Evolutionary conservation across 176 grass and related monocot genomes (phyloP).

Genomic region (Musa schizocarpa): DNA sequence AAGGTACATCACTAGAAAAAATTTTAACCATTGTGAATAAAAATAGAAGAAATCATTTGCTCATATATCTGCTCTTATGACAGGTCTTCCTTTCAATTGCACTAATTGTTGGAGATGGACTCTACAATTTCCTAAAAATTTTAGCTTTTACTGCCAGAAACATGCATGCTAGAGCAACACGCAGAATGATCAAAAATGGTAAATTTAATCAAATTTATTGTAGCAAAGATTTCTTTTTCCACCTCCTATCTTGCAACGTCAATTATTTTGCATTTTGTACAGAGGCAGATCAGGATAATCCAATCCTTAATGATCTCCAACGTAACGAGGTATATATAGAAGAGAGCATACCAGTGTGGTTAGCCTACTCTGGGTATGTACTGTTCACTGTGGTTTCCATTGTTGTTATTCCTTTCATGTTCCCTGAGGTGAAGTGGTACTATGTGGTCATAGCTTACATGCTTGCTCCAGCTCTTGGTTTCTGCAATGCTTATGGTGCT

Average conservation of each 20-base stretch:
- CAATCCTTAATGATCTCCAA: constrained; percentile 35
- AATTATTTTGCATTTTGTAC: background rate
- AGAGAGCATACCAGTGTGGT: constrained; percentile 55
- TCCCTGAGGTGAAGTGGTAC: constrained; percentile 88
- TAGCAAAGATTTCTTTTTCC: background rate
- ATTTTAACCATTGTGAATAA: too few relatives aligned
- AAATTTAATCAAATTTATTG: background rate
- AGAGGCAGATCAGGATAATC: constrained; percentile 51
- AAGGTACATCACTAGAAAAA: constrained; percentile 31
- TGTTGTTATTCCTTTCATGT: constrained; percentile 68
- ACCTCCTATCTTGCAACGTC: background rate
- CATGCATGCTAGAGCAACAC: constrained; percentile 42
- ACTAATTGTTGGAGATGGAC: constrained; percentile 80
- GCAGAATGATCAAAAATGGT: constrained; percentile 68
- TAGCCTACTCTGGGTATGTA: constrained; percentile 55
- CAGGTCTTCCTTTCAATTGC: constrained; percentile 93
- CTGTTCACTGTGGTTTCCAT: constrained; percentile 40
- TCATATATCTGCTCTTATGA: constrained; percentile 8
- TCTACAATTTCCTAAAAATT: constrained; percentile 89
- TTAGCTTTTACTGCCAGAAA: constrained; percentile 41
- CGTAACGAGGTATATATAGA: constrained; percentile 61
- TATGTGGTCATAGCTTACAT: constrained; percentile 81
- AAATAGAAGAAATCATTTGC: too few relatives aligned
- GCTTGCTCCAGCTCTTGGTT: constrained; percentile 73
- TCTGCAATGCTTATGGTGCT: constrained; percentile 91